Conservation (phyloP, 2,329 filamentous ascomycete species). For the Calonectria crousiana region DNA sequence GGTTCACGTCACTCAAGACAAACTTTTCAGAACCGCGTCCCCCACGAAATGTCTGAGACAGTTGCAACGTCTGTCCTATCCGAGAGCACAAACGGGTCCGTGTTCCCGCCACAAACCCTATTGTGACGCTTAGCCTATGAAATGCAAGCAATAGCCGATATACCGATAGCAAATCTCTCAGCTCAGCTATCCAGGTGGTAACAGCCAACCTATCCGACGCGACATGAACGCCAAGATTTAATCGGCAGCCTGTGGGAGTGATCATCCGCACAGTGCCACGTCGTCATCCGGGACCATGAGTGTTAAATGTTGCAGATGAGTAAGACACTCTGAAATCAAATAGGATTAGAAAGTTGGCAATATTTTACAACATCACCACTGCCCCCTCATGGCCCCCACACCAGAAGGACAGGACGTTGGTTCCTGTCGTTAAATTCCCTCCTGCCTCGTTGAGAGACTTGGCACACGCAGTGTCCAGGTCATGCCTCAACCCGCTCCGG, state of each 20-base stretch:
- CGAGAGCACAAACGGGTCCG: neutral
- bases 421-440: slow-evolving; percentile 54
- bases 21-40: neutral
- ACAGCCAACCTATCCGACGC: slow-evolving; percentile 54
- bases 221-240: slow-evolving; percentile 53
- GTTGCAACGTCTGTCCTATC: slow-evolving; percentile 29
- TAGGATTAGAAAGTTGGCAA: slow-evolving; percentile 42
- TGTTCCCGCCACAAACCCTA: neutral
- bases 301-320: slow-evolving; percentile 61
- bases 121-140: slow-evolving; percentile 52
- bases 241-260: slow-evolving; percentile 65
- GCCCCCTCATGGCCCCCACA: slow-evolving; percentile 33
- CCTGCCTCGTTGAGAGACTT: slow-evolving; percentile 37
- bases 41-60: slow-evolving; percentile 14
- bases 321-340: slow-evolving; percentile 64
- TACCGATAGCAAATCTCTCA: neutral
- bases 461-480: slow-evolving; percentile 39
- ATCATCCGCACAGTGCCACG: slow-evolving; percentile 66
- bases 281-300: slow-evolving; percentile 64
- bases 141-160: slow-evolving; percentile 47
- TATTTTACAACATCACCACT: slow-evolving; percentile 53
- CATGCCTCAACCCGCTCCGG: slow-evolving; percentile 36
- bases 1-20: too few species aligned
- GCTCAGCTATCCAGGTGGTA: slow-evolving; percentile 48
- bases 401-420: slow-evolving; percentile 38